Conservation (phyloP, 164 flowering plant genomes). For the Malania oleifera region DNA sequence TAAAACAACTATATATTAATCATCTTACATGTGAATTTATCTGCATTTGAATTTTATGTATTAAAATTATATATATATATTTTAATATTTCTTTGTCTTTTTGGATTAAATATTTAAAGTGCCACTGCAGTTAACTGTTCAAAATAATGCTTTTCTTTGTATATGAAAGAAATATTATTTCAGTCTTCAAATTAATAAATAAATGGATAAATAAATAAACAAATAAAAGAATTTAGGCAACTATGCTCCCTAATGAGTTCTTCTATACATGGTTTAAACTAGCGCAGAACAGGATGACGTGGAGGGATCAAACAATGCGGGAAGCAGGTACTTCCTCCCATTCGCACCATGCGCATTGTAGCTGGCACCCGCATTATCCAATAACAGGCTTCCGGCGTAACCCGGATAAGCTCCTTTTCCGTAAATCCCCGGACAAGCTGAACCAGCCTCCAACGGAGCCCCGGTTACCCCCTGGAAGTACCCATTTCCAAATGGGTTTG, state of each 20-base stretch:
- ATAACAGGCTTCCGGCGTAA: slow-evolving; percentile 43
- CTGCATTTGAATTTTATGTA: too few relatives aligned
- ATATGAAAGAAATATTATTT: too few relatives aligned
- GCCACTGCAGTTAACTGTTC: too few relatives aligned
- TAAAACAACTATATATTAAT: too few relatives aligned
- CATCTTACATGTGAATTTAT: too few relatives aligned
- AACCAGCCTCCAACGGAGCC: slow-evolving; percentile 52
- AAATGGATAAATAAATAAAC: too few relatives aligned
- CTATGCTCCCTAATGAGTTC: too few relatives aligned
- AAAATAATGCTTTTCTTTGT: too few relatives aligned
- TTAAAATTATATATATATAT: too few relatives aligned
- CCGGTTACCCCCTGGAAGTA: slow-evolving; percentile 41
- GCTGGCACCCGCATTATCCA: slow-evolving; percentile 45
- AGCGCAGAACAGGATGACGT: slow-evolving; percentile 37
- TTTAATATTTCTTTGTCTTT: too few relatives aligned
- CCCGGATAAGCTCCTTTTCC: slow-evolving; percentile 60
- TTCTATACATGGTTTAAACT: slow-evolving; percentile 10
- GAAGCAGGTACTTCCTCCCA: slow-evolving; percentile 45
- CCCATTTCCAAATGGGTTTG: slow-evolving; percentile 57
- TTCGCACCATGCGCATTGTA: slow-evolving; percentile 44
- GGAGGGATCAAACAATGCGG: slow-evolving; percentile 46
- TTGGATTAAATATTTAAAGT: too few relatives aligned
- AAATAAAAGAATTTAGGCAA: neutral
- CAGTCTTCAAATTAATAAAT: too few relatives aligned
- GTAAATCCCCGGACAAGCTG: slow-evolving; percentile 53